These are phyloP conservation scores for Alternaria burnsii DNA, from an alignment of 2,329 filamentous ascomycete species.

Conservation along the genomic window DNA sequence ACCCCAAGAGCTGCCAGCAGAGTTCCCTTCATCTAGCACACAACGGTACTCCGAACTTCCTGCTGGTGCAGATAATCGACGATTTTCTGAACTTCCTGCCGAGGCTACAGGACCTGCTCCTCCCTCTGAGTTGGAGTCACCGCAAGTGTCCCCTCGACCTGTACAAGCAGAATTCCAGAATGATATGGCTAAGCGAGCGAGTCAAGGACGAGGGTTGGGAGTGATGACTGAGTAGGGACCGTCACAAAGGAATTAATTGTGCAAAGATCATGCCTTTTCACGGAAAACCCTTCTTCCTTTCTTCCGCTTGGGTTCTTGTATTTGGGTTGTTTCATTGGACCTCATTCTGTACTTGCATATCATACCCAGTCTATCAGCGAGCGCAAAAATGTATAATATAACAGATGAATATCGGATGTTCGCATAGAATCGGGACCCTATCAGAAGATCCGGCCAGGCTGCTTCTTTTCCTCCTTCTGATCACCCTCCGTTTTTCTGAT, in stretches of 20 bases:
- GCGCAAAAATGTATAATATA: neutral
- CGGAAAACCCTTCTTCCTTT: neutral
- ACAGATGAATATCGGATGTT: neutral
- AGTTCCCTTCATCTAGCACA: constrained; percentile 9
- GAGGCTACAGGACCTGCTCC: constrained; percentile 2
- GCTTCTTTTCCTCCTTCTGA: neutral
- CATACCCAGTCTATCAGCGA: neutral
- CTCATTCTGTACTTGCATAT: neutral
- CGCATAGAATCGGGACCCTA: neutral
- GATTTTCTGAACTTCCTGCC: constrained; percentile 34
- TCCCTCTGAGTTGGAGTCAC: constrained; percentile 31
- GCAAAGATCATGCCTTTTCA: neutral
- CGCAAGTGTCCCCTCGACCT: constrained; percentile 26
- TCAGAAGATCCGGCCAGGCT: neutral
- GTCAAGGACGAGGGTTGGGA: constrained; percentile 19
- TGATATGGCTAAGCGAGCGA: constrained; percentile 19
- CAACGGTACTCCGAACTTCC: constrained; percentile 36
- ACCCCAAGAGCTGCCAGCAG: constrained; percentile 32
- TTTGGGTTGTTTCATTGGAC: constrained; percentile 3
- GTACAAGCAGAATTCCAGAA: constrained; percentile 21
- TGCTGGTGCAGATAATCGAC: constrained; percentile 21
- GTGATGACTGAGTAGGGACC: constrained; percentile 14
- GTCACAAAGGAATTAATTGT: neutral
- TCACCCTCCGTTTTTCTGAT: neutral
- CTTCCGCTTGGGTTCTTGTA: neutral